Conservation (phyloP, 1,139 yeast genomes). For the Kodamaea derodonti region DNA sequence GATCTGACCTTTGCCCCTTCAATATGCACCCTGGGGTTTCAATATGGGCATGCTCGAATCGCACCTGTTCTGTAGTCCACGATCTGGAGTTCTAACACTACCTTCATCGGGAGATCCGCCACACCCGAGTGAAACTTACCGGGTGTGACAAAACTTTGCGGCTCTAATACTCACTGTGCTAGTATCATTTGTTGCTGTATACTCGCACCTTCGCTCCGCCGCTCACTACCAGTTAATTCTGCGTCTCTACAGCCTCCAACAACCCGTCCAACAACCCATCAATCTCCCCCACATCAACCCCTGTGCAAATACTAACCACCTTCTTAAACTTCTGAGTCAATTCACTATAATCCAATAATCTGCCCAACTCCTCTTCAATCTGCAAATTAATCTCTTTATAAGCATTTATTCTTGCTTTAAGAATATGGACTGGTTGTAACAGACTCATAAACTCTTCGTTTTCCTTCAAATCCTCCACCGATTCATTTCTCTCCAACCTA, state of each 20-base stretch:
- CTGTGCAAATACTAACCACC: slow-evolving; percentile 88
- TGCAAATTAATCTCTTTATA: slow-evolving; percentile 41
- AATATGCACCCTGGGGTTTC: no score
- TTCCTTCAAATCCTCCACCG: slow-evolving; percentile 23
- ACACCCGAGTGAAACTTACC: no score
- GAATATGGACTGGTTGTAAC: slow-evolving; percentile 59
- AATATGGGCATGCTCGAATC: no score
- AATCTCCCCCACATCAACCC: slow-evolving; percentile 69
- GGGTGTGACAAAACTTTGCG: no score
- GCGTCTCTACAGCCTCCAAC: slow-evolving; percentile 85
- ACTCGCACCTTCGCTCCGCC: no score
- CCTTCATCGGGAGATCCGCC: no score
- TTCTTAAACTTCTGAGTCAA: slow-evolving; percentile 82
- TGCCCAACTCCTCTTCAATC: slow-evolving; percentile 49
- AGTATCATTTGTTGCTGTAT: no score
- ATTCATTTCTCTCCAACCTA: slow-evolving; percentile 36
- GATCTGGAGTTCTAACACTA: no score
- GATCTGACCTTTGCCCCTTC: no score
- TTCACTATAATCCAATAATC: slow-evolving; percentile 50
- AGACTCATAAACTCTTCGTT: slow-evolving; percentile 25
- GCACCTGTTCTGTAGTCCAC: no score
- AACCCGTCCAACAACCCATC: slow-evolving; percentile 82
- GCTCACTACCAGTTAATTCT: no score
- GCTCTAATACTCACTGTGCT: no score
- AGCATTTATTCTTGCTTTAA: slow-evolving; percentile 77